These are phyloP conservation scores for Porcisia hertigi DNA, from an alignment of 208 protist genomes.

Conservation along the genomic window DNA sequence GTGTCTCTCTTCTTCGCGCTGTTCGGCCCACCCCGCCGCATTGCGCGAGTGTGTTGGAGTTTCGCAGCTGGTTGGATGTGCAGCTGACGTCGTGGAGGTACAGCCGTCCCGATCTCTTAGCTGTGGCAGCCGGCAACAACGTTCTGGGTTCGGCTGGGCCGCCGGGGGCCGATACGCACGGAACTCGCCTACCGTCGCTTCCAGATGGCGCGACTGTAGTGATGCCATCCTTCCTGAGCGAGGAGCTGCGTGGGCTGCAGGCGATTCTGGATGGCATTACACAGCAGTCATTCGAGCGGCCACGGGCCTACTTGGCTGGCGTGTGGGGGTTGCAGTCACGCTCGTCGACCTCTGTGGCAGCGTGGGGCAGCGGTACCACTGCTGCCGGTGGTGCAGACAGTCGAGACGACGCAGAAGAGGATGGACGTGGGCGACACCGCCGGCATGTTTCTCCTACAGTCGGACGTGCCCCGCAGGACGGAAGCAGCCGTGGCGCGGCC, in stretches of 20 bases:
- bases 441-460: background rate
- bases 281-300: conserved; percentile 62
- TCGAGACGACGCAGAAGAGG: background rate
- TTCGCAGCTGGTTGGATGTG: conserved; percentile 81
- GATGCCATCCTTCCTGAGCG: conserved; percentile 73
- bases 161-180: background rate
- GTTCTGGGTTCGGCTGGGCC: background rate
- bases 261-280: conserved; percentile 73
- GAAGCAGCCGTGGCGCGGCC: background rate
- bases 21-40: conserved; percentile 60
- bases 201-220: conserved; percentile 38
- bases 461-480: background rate
- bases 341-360: background rate
- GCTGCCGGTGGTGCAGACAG: background rate
- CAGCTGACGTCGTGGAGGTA: conserved; percentile 73
- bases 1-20: conserved; percentile 57
- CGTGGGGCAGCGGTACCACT: conserved; percentile 1
- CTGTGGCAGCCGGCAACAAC: background rate
- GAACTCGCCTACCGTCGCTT: conserved; percentile 16
- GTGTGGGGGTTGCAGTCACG: conserved; percentile 15
- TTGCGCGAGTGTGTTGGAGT: conserved; percentile 61
- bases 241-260: conserved; percentile 67
- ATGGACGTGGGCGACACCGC: background rate
- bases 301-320: conserved; percentile 19
- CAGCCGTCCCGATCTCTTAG: conserved; percentile 35